A percentile compares a stretch with the other conserved stretches of the same genome.
These are phyloP conservation scores for Eremothecium cymbalariae DNA, from an alignment of 1,139 yeast species.

Conservation along the genomic window DNA sequence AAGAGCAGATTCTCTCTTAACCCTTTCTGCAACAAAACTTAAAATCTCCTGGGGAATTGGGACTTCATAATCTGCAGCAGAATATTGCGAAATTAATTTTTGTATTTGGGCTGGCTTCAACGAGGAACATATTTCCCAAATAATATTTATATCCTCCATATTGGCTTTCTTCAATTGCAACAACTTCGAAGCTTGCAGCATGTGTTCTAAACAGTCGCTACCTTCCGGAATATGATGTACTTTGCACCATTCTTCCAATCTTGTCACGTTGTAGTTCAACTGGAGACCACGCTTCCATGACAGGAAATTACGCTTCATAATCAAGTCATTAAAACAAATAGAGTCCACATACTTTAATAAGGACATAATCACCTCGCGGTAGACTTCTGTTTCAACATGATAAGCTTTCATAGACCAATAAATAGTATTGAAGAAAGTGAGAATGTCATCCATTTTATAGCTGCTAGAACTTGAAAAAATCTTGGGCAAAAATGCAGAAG, in stretches of 20 bases:
- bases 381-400: constrained; percentile 76
- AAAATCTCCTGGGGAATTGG: constrained; percentile 83
- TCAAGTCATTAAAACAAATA: constrained; percentile 87
- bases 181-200: constrained; percentile 89
- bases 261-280: constrained; percentile 89
- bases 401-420: constrained; percentile 93
- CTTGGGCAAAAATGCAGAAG: constrained; percentile 76
- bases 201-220: constrained; percentile 75
- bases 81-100: constrained; percentile 80
- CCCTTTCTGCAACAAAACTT: constrained; percentile 77
- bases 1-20: constrained; percentile 44
- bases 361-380: constrained; percentile 79
- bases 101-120: constrained; percentile 92
- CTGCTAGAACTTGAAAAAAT: constrained; percentile 63
- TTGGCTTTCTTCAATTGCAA: constrained; percentile 87
- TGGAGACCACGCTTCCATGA: constrained; percentile 98
- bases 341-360: constrained; percentile 85
- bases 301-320: constrained; percentile 89
- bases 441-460: constrained; percentile 90
- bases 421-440: constrained; percentile 82
- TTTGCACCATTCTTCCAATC: constrained; percentile 98
- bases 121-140: constrained; percentile 92
- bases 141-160: constrained; percentile 81
- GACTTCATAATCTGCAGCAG: constrained; percentile 90
- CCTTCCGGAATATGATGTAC: constrained; percentile 90